phyloP scores from a whole-genome alignment of 1,284 basidiomycete genomes.

The Puccinia horiana region DNA sequence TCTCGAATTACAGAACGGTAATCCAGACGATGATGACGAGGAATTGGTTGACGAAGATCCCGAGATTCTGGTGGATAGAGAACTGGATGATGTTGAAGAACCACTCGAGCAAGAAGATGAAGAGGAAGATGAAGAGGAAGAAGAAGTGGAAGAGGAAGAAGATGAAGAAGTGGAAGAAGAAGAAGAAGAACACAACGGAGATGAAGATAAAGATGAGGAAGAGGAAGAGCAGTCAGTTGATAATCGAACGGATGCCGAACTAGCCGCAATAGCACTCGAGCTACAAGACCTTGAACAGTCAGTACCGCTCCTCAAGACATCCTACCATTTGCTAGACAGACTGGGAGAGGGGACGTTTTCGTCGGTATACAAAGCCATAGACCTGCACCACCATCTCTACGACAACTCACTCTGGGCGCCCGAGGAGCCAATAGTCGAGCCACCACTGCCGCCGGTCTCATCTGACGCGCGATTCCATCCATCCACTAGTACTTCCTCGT shows the following conservation, averaged over 20 bases:
- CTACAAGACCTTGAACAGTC: constrained; percentile 65
- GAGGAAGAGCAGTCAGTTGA: constrained; percentile 61
- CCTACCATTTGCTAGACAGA: constrained; percentile 83
- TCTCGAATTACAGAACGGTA: too few species aligned
- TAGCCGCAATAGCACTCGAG: constrained; percentile 63
- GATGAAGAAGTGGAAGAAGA: neutral
- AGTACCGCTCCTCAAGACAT: constrained; percentile 67
- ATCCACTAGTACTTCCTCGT: constrained; percentile 36
- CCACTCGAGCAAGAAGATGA: constrained; percentile 48
- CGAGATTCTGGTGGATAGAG: too few species aligned
- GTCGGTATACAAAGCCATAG: constrained; percentile 94
- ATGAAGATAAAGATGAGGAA: constrained; percentile 57
- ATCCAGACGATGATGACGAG: too few species aligned
- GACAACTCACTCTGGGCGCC: constrained; percentile 39
- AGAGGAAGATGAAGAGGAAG: constrained; percentile 7
- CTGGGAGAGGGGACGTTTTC: constrained; percentile 96
- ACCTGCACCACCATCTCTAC: constrained; percentile 67
- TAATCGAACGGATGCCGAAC: constrained; percentile 58
- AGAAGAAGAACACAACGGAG: constrained; percentile 57
- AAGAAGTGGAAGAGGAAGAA: neutral
- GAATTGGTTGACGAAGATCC: too few species aligned
- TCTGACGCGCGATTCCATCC: constrained; percentile 29
- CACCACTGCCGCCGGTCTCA: neutral
- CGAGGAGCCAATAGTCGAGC: neutral
- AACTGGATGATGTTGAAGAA: constrained; percentile 53